Conservation (phyloP, 129 eudicot genomes). For the Ambrosia artemisiifolia region DNA sequence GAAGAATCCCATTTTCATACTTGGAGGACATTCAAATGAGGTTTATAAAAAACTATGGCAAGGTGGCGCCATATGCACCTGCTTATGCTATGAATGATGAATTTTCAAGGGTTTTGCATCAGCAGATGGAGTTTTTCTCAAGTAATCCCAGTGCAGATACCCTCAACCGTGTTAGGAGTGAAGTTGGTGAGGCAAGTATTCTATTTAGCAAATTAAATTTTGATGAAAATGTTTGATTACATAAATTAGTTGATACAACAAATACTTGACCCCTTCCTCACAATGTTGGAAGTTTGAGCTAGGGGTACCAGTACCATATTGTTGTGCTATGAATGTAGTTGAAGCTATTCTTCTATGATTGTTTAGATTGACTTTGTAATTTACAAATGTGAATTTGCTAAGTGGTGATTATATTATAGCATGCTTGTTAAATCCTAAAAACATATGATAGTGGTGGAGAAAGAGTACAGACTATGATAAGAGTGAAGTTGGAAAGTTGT, state of each 20-base stretch:
- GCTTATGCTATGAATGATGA: constrained; percentile 99
- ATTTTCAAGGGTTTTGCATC: constrained; percentile 97
- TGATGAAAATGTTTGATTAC: not conserved
- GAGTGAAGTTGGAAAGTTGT: not conserved
- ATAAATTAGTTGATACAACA: not conserved
- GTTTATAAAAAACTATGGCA: constrained; percentile 93
- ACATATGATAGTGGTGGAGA: not conserved
- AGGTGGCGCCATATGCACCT: constrained; percentile 82
- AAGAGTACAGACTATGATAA: not conserved
- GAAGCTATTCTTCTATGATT: no score
- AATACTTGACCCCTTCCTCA: not conserved
- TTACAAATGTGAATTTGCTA: constrained; percentile 1
- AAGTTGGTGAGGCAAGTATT: constrained; percentile 93
- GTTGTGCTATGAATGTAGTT: no score
- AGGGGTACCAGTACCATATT: not conserved
- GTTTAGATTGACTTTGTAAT: not conserved
- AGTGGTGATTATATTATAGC: constrained; percentile 3
- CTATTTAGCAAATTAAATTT: constrained; percentile 1
- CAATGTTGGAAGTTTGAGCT: not conserved
- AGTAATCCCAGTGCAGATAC: constrained; percentile 97
- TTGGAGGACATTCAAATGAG: constrained; percentile 98
- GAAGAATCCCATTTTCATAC: constrained; percentile 93
- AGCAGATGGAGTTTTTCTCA: constrained; percentile 97
- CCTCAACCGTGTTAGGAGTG: constrained; percentile 86
- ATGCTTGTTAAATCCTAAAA: constrained; percentile 3